A percentile compares a stretch with the other conserved stretches of the same genome.
phyloP scores from a whole-genome alignment of 805 yeast species.

The Yarrowia hollandica region DNA sequence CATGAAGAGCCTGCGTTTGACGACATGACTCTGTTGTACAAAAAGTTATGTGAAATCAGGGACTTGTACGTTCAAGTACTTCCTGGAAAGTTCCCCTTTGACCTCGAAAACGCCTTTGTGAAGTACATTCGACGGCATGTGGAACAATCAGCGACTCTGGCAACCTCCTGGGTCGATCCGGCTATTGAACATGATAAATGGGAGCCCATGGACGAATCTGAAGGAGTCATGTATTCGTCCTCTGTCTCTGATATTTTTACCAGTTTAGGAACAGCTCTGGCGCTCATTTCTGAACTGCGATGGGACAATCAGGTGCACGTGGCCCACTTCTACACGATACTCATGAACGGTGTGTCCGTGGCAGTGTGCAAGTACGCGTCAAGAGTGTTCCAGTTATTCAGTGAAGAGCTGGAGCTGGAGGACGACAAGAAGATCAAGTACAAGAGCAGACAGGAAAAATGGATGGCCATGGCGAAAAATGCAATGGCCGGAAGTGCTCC shows the following conservation, averaged over 20 bases:
- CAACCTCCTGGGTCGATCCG: conserved; percentile 51
- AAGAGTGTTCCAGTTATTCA: conserved; percentile 36
- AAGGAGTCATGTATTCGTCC: conserved; percentile 47
- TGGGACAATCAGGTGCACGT: conserved; percentile 69
- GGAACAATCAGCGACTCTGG: conserved; percentile 47
- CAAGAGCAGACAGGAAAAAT: conserved; percentile 39
- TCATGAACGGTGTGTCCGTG: conserved; percentile 64
- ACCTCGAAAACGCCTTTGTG: conserved; percentile 58
- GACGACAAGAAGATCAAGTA: conserved; percentile 29
- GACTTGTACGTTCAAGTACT: conserved; percentile 50
- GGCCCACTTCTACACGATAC: conserved; percentile 59
- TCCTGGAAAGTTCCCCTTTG: conserved; percentile 49
- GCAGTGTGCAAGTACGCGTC: conserved; percentile 47
- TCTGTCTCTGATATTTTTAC: conserved; percentile 70
- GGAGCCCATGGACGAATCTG: conserved; percentile 50
- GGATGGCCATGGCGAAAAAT: conserved; percentile 43
- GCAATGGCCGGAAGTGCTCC: conserved; percentile 43
- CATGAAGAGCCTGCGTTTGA: conserved; percentile 45
- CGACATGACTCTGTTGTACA: conserved; percentile 61
- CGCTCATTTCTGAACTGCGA: conserved; percentile 56
- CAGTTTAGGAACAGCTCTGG: conserved; percentile 57
- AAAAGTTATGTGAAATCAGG: conserved; percentile 54
- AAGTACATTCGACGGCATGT: conserved; percentile 49
- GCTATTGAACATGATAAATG: conserved; percentile 62
- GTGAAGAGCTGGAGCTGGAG: conserved; percentile 35